Base-by-base conservation (phyloP, 148 eudicot species). In the Mesembryanthemum crystallinum region DNA sequence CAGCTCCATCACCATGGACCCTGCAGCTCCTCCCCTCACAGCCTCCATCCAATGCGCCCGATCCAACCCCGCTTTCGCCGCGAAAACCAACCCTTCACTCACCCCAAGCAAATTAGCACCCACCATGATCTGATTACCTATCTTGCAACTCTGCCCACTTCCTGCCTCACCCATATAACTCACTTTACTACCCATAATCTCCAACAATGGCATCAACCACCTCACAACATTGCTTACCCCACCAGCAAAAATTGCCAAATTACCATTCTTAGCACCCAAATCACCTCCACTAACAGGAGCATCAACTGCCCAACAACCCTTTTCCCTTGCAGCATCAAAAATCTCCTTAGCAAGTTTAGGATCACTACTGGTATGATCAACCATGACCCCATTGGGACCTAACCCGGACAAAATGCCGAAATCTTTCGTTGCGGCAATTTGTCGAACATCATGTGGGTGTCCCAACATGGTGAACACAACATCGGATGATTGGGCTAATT, bases 241-340 rank as follows among this genome's bases (percentile, higher is more conserved):
- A 1, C 92, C 97, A 0, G 94, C 91, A 13, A 89, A 85, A 13
- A 94, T 89, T 14, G 91, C 83, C 80, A 94, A 54, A 5, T 76
- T 87, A 1, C 98, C 98, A 1, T 88, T 88, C 45, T 82, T 88
- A 24, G 98, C 98, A 37, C 98, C 98, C 0, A 87, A 43, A 52
- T 91, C 97, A 2, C 98, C 97, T 5, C 98, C 98, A 0, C 93
- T 89, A 3, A 94, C 97, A 0, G 97, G 98, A 7, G 98, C 97
- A 74, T 94, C 98, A 21, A 94, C 85, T 6, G 94, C 77, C 83
- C 83, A 84, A 30, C 83, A 84, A 5, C 54, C 68, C 73, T 69
- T 86, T 62, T 79, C 89, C 0, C 76, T 70, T 23, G 91, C 91
- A 35, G 73, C n/a, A 0, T 20, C 23, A 42, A 54, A 72, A 18